phyloP scores from a whole-genome alignment of 2,329 filamentous ascomycete species.

The Trichoderma sp. region DNA sequence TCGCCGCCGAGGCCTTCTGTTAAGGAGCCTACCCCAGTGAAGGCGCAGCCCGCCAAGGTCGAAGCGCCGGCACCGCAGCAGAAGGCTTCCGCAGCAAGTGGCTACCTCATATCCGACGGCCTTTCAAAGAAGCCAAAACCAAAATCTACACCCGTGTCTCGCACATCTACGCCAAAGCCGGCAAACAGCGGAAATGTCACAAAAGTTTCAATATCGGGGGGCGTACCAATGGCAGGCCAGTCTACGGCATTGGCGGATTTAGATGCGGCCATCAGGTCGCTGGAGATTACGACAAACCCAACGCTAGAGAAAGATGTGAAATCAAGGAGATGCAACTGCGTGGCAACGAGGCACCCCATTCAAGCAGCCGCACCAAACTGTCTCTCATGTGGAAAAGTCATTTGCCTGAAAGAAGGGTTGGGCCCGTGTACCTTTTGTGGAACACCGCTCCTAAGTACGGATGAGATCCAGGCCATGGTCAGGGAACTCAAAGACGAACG shows the following conservation, averaged over 20 bases:
- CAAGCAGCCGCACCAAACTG: slow-evolving; percentile 94
- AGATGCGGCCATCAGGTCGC: slow-evolving; percentile 79
- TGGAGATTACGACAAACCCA: slow-evolving; percentile 93
- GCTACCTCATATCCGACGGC: slow-evolving; percentile 77
- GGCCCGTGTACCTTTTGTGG: slow-evolving; percentile 94
- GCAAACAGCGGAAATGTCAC: slow-evolving; percentile 52
- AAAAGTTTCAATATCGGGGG: slow-evolving; percentile 75
- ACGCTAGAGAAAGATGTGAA: slow-evolving; percentile 56
- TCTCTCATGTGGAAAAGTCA: slow-evolving; percentile 87
- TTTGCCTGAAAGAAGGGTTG: slow-evolving; percentile 91
- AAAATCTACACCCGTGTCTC: slow-evolving; percentile 56
- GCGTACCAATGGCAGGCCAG: slow-evolving; percentile 79
- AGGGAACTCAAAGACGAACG: slow-evolving; percentile 81
- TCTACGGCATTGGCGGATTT: slow-evolving; percentile 73
- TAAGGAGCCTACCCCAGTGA: slow-evolving; percentile 45
- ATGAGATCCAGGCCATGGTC: slow-evolving; percentile 85
- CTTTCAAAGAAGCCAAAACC: slow-evolving; percentile 58
- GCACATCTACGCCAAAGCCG: slow-evolving; percentile 60
- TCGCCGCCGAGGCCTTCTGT: slow-evolving; percentile 39
- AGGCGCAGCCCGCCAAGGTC: slow-evolving; percentile 1
- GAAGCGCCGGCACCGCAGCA: slow-evolving; percentile 48
- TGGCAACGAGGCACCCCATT: slow-evolving; percentile 83
- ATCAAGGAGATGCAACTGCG: slow-evolving; percentile 79
- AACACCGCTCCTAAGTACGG: slow-evolving; percentile 68
- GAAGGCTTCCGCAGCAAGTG: slow-evolving; percentile 68